phyloP scores from a whole-genome alignment of 1,284 basidiomycete species.

The Moesziomyces antarcticus region DNA sequence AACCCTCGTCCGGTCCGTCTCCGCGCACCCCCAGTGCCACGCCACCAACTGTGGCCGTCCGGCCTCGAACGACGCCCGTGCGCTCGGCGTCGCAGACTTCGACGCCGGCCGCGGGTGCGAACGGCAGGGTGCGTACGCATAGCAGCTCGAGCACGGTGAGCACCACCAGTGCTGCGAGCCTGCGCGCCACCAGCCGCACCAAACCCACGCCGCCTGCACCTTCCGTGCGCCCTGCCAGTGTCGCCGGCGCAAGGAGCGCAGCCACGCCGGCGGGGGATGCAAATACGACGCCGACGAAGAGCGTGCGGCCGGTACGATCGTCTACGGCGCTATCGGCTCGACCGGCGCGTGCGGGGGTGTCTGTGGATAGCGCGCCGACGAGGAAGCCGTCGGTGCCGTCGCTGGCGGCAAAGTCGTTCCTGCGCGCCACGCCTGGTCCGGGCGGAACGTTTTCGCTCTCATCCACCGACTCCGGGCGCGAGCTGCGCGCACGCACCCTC shows the following conservation, averaged over 20 bases:
- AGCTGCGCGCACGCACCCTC: conserved; percentile 14
- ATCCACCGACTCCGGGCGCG: conserved; percentile 16
- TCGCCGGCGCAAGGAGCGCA: not conserved
- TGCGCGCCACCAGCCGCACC: conserved; percentile 1
- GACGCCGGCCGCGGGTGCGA: not conserved
- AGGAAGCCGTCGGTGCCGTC: conserved; percentile 1
- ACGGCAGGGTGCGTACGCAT: not conserved
- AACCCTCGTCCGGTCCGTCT: not conserved
- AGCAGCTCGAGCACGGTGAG: conserved; percentile 14
- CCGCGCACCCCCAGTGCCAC: not conserved
- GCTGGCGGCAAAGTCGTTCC: conserved; percentile 24
- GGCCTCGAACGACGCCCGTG: not conserved
- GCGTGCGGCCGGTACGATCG: conserved; percentile 16
- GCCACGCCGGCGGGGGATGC: not conserved
- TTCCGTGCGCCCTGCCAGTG: not conserved
- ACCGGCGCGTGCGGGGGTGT: conserved; percentile 3
- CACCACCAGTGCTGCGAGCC: conserved; percentile 8
- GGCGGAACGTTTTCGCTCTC: conserved; percentile 41
- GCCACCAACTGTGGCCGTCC: not conserved
- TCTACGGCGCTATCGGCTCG: conserved; percentile 8
- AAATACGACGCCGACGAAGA: conserved; percentile 29
- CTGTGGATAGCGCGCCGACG: conserved; percentile 8
- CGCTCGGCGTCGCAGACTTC: not conserved
- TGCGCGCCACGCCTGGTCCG: conserved; percentile 47
- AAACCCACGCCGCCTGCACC: not conserved